A percentile compares a stretch with the other conserved stretches of the same genome.
Conservation (phyloP, 257 asterid genomes). For the Coffea canephora region DNA sequence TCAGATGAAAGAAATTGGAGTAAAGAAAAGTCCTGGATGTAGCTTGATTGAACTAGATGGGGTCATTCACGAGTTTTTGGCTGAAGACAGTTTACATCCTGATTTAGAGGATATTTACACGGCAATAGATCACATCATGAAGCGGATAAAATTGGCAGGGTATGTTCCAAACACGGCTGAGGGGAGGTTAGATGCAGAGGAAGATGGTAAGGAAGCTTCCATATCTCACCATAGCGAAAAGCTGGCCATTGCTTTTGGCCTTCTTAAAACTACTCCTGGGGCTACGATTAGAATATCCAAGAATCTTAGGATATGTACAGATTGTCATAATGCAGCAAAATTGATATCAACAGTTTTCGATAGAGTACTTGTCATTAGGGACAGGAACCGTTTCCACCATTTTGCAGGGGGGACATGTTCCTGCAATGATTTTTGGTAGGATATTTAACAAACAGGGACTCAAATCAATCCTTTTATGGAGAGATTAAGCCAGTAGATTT, state of each 20-base stretch:
- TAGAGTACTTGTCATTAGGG: slow-evolving; percentile 47
- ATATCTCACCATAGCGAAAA: slow-evolving; percentile 57
- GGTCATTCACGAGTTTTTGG: slow-evolving; percentile 39
- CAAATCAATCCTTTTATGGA: not conserved
- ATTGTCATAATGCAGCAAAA: slow-evolving; percentile 46
- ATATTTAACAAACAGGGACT: not conserved
- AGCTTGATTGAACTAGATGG: slow-evolving; percentile 50
- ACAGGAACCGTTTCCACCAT: slow-evolving; percentile 50
- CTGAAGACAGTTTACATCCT: slow-evolving; percentile 42
- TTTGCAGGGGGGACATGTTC: slow-evolving; percentile 48
- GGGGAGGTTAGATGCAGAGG: slow-evolving; percentile 46
- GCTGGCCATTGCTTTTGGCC: slow-evolving; percentile 49
- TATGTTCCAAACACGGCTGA: slow-evolving; percentile 32
- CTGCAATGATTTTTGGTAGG: slow-evolving; percentile 53
- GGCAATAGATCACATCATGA: slow-evolving; percentile 28
- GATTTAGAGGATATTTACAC: slow-evolving; percentile 25
- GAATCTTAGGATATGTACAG: slow-evolving; percentile 50
- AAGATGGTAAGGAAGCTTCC: slow-evolving; percentile 37
- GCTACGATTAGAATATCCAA: slow-evolving; percentile 35
- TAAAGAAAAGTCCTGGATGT: slow-evolving; percentile 42
- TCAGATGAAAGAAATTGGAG: slow-evolving; percentile 37
- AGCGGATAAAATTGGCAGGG: slow-evolving; percentile 43
- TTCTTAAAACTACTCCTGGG: slow-evolving; percentile 33
- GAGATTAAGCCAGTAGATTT: not conserved
- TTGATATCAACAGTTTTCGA: slow-evolving; percentile 29